These are phyloP conservation scores for Rhynchospora pubera DNA, from an alignment of 176 grass and related monocot species.

Conservation along the genomic window DNA sequence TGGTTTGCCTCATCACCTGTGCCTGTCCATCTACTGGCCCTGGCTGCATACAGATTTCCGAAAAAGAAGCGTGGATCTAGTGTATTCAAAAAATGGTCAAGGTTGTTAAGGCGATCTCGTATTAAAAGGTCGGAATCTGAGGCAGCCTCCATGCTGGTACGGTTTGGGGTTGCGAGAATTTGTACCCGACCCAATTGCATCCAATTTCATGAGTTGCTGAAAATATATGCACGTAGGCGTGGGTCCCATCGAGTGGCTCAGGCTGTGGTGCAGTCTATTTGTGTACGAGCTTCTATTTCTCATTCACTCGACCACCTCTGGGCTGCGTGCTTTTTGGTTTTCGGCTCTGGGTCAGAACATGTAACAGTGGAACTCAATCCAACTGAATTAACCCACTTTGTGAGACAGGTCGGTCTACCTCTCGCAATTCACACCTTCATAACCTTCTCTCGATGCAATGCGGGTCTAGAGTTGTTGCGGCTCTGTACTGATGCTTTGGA, in stretches of 20 bases:
- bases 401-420: conserved; percentile 69
- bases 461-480: conserved; percentile 58
- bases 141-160: conserved; percentile 75
- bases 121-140: conserved; percentile 89
- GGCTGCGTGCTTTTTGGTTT: conserved; percentile 82
- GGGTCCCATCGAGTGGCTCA: conserved; percentile 50
- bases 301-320: conserved; percentile 70
- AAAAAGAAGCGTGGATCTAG: conserved; percentile 56
- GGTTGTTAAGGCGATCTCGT: conserved; percentile 35
- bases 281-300: conserved; percentile 72
- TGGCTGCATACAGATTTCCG: conserved; percentile 80
- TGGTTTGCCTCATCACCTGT: conserved; percentile 75
- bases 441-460: conserved; percentile 73
- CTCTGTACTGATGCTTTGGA: conserved; percentile 74
- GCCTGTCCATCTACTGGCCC: conserved; percentile 57
- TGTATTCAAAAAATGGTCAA: conserved; percentile 63
- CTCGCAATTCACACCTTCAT: conserved; percentile 89
- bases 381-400: conserved; percentile 64
- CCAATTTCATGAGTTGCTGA: conserved; percentile 81
- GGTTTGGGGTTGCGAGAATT: conserved; percentile 84
- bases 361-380: conserved; percentile 59
- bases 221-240: conserved; percentile 62
- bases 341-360: conserved; percentile 77
- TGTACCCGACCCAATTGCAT: conserved; percentile 51
- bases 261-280: conserved; percentile 66